Conservation (phyloP, 2,329 filamentous ascomycete genomes). For the Cladophialophora carrionii region DNA sequence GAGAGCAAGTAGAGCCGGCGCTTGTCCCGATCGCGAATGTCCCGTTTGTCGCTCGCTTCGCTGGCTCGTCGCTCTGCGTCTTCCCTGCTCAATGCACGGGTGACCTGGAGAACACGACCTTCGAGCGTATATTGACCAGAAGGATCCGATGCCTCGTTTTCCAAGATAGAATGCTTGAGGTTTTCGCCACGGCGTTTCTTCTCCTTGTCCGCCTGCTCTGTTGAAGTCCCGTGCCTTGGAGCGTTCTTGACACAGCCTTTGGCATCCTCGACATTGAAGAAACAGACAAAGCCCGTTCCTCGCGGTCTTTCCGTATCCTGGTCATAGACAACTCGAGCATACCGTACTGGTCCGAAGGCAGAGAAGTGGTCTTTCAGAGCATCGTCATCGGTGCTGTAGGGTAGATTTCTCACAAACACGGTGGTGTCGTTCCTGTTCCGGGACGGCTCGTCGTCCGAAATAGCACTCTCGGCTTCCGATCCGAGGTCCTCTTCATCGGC, state of each 20-base stretch:
- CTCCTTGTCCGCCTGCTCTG: conserved; percentile 47
- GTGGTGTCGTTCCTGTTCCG: conserved; percentile 58
- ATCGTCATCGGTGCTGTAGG: conserved; percentile 84
- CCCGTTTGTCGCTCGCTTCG: conserved; percentile 64
- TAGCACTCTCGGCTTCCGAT: conserved; percentile 43
- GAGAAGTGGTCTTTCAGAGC: conserved; percentile 81
- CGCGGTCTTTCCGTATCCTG: conserved; percentile 80
- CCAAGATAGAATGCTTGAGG: conserved; percentile 77
- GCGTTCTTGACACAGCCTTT: conserved; percentile 74
- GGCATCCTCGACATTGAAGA: conserved; percentile 75
- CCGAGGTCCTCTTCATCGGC: conserved; percentile 51
- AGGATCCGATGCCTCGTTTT: conserved; percentile 80
- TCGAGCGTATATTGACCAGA: conserved; percentile 87
- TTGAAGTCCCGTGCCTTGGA: conserved; percentile 60
- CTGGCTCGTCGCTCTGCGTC: conserved; percentile 77
- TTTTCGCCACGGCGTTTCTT: conserved; percentile 48
- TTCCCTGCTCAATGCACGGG: conserved; percentile 80
- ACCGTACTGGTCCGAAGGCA: conserved; percentile 85
- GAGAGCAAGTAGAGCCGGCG: conserved; percentile 82
- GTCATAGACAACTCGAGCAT: conserved; percentile 90
- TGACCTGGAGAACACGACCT: conserved; percentile 81
- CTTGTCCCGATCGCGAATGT: conserved; percentile 77
- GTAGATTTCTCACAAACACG: conserved; percentile 90
- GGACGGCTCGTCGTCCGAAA: conserved; percentile 50
- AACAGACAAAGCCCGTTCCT: conserved; percentile 94